phyloP scores from a whole-genome alignment of 345 rosid species.

The Lenwebbia sp. region DNA sequence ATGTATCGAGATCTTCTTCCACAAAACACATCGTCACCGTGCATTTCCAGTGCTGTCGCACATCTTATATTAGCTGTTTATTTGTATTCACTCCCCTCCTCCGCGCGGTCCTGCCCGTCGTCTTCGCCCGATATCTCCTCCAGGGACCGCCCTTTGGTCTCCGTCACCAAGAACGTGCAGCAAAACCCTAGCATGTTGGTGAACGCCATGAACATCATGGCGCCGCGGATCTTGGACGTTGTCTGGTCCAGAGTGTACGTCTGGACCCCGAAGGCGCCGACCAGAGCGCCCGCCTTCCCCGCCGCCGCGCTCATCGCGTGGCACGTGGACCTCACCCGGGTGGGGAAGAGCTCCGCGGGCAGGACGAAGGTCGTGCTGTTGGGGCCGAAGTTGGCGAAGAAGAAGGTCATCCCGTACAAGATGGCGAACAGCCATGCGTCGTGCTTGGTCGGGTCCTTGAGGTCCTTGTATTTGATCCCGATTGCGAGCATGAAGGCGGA shows the following conservation, averaged over 20 bases:
- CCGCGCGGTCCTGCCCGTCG: not conserved
- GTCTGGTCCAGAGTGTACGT: conserved; percentile 6
- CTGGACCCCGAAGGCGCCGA: conserved; percentile 36
- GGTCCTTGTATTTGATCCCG: conserved; percentile 14
- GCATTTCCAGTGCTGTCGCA: not conserved
- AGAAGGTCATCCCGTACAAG: conserved; percentile 37
- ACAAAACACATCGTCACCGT: not conserved
- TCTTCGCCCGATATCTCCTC: conserved; percentile 53
- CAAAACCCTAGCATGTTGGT: conserved; percentile 38
- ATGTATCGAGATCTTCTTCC: not conserved
- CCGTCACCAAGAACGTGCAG: conserved; percentile 29
- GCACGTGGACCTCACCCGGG: conserved; percentile 38
- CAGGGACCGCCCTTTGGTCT: conserved; percentile 34
- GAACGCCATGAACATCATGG: conserved; percentile 26
- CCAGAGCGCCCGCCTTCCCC: conserved; percentile 40
- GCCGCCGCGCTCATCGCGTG: conserved; percentile 42
- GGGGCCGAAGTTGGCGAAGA: conserved; percentile 53
- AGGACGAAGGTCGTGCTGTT: conserved; percentile 43
- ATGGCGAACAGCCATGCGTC: conserved; percentile 11
- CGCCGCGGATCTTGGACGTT: not conserved
- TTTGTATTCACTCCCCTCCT: not conserved
- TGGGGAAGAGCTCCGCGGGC: conserved; percentile 43
- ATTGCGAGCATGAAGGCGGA: conserved; percentile 26
- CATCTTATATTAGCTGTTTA: not conserved
- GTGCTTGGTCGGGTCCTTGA: conserved; percentile 2